phyloP scores from a whole-genome alignment of 257 asterid species.

The Salvia hispanica region DNA sequence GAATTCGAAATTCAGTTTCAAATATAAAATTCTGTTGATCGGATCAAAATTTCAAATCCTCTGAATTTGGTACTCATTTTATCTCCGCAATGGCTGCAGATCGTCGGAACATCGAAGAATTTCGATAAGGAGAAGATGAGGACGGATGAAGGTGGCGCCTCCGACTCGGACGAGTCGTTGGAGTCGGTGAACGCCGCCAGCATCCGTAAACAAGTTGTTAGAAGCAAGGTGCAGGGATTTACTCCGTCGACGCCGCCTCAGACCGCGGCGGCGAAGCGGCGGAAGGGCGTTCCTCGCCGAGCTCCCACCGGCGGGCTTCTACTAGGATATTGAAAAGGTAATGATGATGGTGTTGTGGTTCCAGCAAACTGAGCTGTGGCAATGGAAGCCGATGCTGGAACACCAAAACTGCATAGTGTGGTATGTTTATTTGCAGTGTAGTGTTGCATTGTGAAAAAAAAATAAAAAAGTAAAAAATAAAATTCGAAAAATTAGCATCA shows the following conservation, averaged over 20 bases:
- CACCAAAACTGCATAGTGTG: slow-evolving; percentile 14
- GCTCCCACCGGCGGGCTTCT: slow-evolving; percentile 50
- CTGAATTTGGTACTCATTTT: not conserved
- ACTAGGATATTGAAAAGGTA: slow-evolving; percentile 32
- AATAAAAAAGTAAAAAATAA: too few species aligned
- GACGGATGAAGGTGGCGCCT: slow-evolving; percentile 27
- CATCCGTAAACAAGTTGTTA: slow-evolving; percentile 30
- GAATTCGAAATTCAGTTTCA: not conserved
- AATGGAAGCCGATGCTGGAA: slow-evolving; percentile 51
- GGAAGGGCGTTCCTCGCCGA: slow-evolving; percentile 55
- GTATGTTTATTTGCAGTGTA: slow-evolving; percentile 14
- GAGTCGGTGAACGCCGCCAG: slow-evolving; percentile 22
- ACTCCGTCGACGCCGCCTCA: slow-evolving; percentile 52
- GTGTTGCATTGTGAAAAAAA: not conserved
- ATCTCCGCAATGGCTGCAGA: slow-evolving; percentile 32
- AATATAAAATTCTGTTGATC: not conserved
- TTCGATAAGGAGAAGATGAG: slow-evolving; percentile 34
- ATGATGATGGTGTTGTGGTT: not conserved
- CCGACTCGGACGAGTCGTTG: slow-evolving; percentile 38
- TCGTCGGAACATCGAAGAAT: slow-evolving; percentile 50
- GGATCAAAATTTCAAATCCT: not conserved
- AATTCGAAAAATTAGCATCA: slow-evolving; percentile 6
- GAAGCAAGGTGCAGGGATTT: slow-evolving; percentile 44
- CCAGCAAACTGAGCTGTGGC: slow-evolving; percentile 46
- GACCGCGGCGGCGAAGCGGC: slow-evolving; percentile 37